Evolutionary conservation across 2,329 filamentous ascomycete genomes (phyloP).

Genomic region (Colletotrichum truncatum): DNA sequence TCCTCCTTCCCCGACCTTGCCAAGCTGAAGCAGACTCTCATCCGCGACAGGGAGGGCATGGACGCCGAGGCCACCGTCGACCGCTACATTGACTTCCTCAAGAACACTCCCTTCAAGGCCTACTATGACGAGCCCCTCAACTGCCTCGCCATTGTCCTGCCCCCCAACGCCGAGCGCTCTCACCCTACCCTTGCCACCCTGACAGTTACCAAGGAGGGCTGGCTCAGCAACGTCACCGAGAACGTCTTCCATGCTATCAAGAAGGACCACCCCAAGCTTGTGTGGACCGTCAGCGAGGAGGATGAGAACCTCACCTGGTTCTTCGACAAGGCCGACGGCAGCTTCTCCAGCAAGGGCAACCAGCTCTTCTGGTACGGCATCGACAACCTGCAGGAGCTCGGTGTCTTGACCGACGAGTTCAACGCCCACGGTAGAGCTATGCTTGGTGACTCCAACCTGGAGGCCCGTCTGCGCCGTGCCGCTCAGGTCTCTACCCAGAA

Average conservation of each 20-base stretch:
- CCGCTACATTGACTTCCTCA: slow-evolving; percentile 83
- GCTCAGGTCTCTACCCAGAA: slow-evolving; percentile 73
- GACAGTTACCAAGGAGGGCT: slow-evolving; percentile 92
- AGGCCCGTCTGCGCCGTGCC: slow-evolving; percentile 83
- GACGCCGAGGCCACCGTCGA: slow-evolving; percentile 87
- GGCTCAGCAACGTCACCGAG: slow-evolving; percentile 93
- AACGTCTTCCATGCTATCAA: slow-evolving; percentile 94
- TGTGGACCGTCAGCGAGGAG: slow-evolving; percentile 96
- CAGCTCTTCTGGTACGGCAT: slow-evolving; percentile 98
- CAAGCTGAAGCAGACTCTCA: slow-evolving; percentile 82
- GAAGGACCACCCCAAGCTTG: slow-evolving; percentile 90
- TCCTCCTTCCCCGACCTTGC: slow-evolving; percentile 79
- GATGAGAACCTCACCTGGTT: slow-evolving; percentile 99
- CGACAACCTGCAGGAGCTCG: slow-evolving; percentile 82
- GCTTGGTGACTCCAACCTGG: slow-evolving; percentile 89
- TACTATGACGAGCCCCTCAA: slow-evolving; percentile 97
- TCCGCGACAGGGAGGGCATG: slow-evolving; percentile 82
- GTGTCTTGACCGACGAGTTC: slow-evolving; percentile 86
- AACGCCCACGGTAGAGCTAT: slow-evolving; percentile 83
- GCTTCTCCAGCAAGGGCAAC: slow-evolving; percentile 83
- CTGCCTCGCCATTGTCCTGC: slow-evolving; percentile 88
- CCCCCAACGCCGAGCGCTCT: slow-evolving; percentile 70
- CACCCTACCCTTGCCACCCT: slow-evolving; percentile 89
- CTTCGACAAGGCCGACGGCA: slow-evolving; percentile 96
- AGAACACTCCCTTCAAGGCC: slow-evolving; percentile 83